Base-by-base conservation (phyloP, 768 basidiomycete genomes). In the Butyriboletus loyo region DNA sequence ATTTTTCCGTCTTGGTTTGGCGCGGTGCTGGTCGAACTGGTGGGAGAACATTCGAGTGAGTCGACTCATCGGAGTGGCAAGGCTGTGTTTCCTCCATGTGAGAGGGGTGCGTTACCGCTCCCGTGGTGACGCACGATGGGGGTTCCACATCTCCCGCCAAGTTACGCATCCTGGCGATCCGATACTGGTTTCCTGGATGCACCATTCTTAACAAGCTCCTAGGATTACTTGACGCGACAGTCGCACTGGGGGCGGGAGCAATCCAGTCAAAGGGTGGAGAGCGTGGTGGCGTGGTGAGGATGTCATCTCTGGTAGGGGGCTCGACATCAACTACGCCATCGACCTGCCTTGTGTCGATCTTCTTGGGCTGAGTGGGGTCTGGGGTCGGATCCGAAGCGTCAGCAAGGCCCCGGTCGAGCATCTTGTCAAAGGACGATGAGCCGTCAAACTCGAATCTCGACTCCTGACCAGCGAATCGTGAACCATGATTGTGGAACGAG, bases 341-440 rank as follows among this genome's bases (percentile, higher is more conserved):
- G 19, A 35, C 37, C 30, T 52, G 62, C 8, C 30, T 19, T 17
- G 57, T 46, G 7, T 56, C 53, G 14, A 44, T 43, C n/a, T 49
- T 46, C 19, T 37, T 42, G 32, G 49, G 30, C 15, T 58, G 59
- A 13, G 60, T 49, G 7, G 60, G 49, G n/a, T 58, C 63, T 25
- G 59, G 60, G 36, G 63, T 59, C 9, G 64, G 58, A 43, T 62
- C 65, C 25, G 60, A 57, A 48, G 52, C 52, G 35, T 52, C 67
- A 54, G 31, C 43, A 28, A 65, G 63, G 45, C 63, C 69, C 50
- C 67, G 75, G 58, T 68, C 69, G 31, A 75, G 63, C 52, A 74
- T 63, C 30, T 68, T 66, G 49, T 72, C 72, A 49, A 73, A 75
- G 21, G 72, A 77, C 2, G 77, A 77, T 24, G 74, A 68, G 28